These are phyloP conservation scores for Lactarius akahatsu DNA, from an alignment of 768 basidiomycete species.

Conservation along the genomic window DNA sequence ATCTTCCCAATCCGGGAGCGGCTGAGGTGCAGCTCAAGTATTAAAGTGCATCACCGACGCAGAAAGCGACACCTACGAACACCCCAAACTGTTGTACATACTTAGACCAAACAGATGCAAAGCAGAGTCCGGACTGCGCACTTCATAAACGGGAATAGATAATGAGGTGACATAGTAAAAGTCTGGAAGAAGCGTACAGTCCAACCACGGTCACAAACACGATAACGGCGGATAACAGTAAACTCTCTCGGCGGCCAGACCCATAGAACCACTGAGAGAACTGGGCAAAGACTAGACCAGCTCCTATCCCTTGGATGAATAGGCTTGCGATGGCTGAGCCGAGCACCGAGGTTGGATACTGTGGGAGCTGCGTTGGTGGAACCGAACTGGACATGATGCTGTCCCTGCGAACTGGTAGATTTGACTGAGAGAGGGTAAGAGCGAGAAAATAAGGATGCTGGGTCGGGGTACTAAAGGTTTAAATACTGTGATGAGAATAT, in stretches of 20 bases:
- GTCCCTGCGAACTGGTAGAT: background rate
- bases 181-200: background rate
- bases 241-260: background rate
- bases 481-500: background rate
- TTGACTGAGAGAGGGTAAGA: background rate
- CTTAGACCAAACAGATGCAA: slow-evolving; percentile 2
- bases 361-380: background rate
- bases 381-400: slow-evolving; percentile 6
- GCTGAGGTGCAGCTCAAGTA: background rate
- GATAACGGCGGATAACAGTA: background rate
- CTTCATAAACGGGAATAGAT: background rate
- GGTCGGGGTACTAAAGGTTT: background rate
- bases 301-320: slow-evolving; percentile 6
- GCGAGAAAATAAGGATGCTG: background rate
- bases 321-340: slow-evolving; percentile 7
- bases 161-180: background rate
- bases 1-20: background rate
- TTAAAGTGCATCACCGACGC: background rate
- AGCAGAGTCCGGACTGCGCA: slow-evolving; percentile 10
- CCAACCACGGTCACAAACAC: slow-evolving; percentile 9
- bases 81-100: slow-evolving; percentile 9
- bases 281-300: slow-evolving; percentile 14
- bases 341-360: background rate
- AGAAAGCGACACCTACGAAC: background rate
- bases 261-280: slow-evolving; percentile 15